A percentile compares a stretch with the other conserved stretches of the same genome.
Conservation (phyloP, 176 grass and related monocot species). For the Pontederia crassipes region DNA sequence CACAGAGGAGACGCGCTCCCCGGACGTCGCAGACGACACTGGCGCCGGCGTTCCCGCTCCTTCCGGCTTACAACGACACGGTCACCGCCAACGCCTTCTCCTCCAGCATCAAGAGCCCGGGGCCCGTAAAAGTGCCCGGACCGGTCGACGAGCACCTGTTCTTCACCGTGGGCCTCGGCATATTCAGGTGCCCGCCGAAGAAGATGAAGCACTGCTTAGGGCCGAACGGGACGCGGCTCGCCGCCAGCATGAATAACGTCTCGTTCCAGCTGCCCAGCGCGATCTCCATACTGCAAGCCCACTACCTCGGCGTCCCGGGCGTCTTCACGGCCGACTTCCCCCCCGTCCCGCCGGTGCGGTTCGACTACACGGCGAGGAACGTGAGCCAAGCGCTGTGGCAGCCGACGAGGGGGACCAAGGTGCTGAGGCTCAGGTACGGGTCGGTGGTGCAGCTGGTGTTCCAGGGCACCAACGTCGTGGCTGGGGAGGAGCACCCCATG, state of each 20-base stretch:
- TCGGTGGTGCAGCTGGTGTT: constrained; percentile 7
- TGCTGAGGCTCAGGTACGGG: constrained; percentile 2
- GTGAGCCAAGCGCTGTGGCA: constrained; percentile 6
- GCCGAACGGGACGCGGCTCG: constrained; percentile 1
- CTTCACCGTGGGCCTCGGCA: constrained; percentile 5
- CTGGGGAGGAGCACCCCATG: constrained; percentile 12
- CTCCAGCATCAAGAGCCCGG: constrained; percentile 2
- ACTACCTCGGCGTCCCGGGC: background rate
- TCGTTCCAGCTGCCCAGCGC: constrained; percentile 2
- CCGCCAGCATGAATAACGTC: constrained; percentile 12
- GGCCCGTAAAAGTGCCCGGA: background rate
- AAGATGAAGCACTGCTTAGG: background rate
- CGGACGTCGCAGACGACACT: constrained; percentile 23
- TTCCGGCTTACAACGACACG: constrained; percentile 72
- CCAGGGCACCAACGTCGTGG: constrained; percentile 15
- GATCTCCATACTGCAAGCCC: constrained; percentile 9
- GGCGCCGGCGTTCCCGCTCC: constrained; percentile 36
- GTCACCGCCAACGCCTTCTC: constrained; percentile 38
- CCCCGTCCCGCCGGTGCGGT: background rate
- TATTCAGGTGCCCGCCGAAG: background rate
- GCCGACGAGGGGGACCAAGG: background rate
- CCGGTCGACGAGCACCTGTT: constrained; percentile 6
- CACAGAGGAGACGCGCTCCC: background rate
- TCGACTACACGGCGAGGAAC: constrained; percentile 11
- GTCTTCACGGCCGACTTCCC: constrained; percentile 19